Evolutionary conservation across 202 grass and related monocot genomes (phyloP), one percentile per base, ranked within the genome.

Genomic region (Hordeum pubiflorum): DNA sequence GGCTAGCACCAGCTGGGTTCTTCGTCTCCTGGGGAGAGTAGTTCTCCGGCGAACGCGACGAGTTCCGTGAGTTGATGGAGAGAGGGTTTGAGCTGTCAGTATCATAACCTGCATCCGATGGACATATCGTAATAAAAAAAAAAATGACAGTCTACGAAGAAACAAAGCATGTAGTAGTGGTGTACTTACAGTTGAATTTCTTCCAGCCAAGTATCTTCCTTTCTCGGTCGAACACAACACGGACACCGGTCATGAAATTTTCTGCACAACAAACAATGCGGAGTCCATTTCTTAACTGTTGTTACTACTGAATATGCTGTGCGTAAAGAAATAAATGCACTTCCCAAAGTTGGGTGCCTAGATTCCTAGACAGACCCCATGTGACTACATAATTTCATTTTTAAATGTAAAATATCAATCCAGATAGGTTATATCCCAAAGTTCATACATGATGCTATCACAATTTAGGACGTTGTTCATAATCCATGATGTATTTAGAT

Each of bases 161-260:
- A 72, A 74, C 38, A 48, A 32, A 20, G 1, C 24, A 48, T 17
- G 14, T 23, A n/a, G 11, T 24, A 41, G 9, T 5, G 32, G 71
- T 54, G 58, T 74, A 79, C 91, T 87, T 82, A 97, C 89, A 97
- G 56, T 97, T 91, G 41, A 93, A 93, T 69, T 82, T 89, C 59
- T 92, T 94, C 91, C 94, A 97, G 24, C 94, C 94, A 38, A 94
- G 81, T 63, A 88, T 80, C 59, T 92, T 87, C 61, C 87, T 97
- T 26, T 97, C 89, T 76, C 87, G 81, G 74, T 97, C 91, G 9
- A 97, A 97, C 21, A 94, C 83, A 10, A 97, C 50, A 3, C 83
- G 89, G 38, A 97, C 85, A 84, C 91, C 89, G 0, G 94, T 88
- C 94, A 97, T 94, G 87, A 94, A 93, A 70, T 97, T 94, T 85